Percentiles rank a stretch among this genome's conserved stretches.
Evolutionary conservation across 2,329 filamentous ascomycete species (phyloP).

Genomic region (Verticillium tricorpus): DNA sequence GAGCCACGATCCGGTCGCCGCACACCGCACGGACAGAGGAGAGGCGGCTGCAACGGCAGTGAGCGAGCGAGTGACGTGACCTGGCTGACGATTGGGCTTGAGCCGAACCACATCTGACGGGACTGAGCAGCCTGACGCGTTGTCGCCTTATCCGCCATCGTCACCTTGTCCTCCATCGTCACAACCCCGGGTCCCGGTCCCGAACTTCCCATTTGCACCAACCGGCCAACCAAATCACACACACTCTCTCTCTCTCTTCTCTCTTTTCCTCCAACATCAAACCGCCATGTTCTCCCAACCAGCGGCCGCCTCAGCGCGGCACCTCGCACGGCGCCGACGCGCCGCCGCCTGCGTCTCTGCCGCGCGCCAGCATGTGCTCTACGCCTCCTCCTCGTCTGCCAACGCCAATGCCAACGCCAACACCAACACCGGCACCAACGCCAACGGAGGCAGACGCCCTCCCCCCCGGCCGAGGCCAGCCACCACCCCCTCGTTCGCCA

Average conservation of each 20-base stretch:
- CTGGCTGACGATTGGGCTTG: too few relatives aligned
- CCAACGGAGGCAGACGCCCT: background rate
- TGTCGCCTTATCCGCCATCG: background rate
- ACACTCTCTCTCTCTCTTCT: background rate
- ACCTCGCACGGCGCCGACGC: background rate
- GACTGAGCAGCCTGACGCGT: background rate
- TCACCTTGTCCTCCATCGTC: background rate
- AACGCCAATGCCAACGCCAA: background rate
- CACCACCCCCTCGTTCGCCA: conserved; percentile 30
- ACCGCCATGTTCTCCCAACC: background rate
- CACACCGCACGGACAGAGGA: background rate
- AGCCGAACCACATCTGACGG: too few relatives aligned
- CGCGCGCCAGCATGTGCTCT: background rate
- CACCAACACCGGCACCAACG: background rate
- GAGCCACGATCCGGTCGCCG: background rate
- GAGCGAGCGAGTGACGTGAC: background rate
- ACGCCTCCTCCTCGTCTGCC: background rate
- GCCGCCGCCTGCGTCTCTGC: background rate
- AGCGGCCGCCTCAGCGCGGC: background rate
- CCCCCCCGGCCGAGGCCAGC: conserved; percentile 1
- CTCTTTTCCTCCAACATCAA: background rate
- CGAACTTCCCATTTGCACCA: background rate
- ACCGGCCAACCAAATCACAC: background rate
- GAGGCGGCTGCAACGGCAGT: background rate
- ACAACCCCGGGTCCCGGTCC: background rate